Evolutionary conservation across 2,329 filamentous ascomycete genomes (phyloP), one percentile per base, ranked within the genome.

Genomic region (Cordyceps javanica): DNA sequence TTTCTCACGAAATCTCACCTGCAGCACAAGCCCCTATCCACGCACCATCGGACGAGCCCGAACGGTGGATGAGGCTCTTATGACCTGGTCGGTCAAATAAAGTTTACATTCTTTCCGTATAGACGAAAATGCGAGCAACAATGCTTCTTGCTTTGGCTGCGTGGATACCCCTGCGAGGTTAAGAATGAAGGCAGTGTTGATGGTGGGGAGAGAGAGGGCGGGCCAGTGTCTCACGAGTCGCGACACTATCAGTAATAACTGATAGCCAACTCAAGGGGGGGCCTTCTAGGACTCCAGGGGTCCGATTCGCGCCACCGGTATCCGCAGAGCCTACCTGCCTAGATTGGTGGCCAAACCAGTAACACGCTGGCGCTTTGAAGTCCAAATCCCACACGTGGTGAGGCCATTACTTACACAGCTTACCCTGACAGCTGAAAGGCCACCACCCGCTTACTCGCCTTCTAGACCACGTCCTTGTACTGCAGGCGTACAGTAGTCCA

Each of bases 1-100:
- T 38, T 48, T 49, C 45, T 28, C 14, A 51, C 23, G 38, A 54
- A 41, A 54, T 54, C 51, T 54, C 13, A 54, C 39, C 39, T 54
- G 51, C 39, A 53, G 51, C 26, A 19, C 50, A 25, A n/a, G n/a
- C n/a, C n/a, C n/a, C n/a, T n/a, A n/a, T n/a, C n/a, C n/a, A n/a
- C n/a, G n/a, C n/a, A n/a, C n/a, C n/a, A n/a, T n/a, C n/a, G n/a
- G n/a, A n/a, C n/a, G n/a, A n/a, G n/a, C n/a, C n/a, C n/a, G n/a
- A n/a, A n/a, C n/a, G n/a, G n/a, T n/a, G n/a, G n/a, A n/a, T n/a
- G n/a, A n/a, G n/a, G n/a, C n/a, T n/a, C 14, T 34, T 8, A 19
- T 32, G 19, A 38, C 10, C 48, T 38, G 8, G 32, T 50, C 23
- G 25, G 9, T 13, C 30, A 8, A 50, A 50, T n/a, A 6, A 16